Base-by-base conservation (phyloP, 352 stramenopile genomes). In the Pseudoperonospora humuli region DNA sequence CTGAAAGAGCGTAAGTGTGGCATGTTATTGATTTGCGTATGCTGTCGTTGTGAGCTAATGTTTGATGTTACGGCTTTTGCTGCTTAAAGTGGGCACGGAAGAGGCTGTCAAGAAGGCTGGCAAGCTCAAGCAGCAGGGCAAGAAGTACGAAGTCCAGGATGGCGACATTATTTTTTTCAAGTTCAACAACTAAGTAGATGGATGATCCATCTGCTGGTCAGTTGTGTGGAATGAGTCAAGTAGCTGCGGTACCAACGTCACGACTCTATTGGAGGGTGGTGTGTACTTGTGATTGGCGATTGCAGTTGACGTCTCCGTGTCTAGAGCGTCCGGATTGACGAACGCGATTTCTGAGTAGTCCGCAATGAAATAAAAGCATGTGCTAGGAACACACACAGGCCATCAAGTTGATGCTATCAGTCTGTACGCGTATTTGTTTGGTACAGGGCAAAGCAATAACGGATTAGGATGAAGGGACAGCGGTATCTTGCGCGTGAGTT, bases 251-350 rank as follows among this genome's bases (percentile, higher is more conserved):
- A 21, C 5, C 18, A 17, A 46, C 11, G 19, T 21, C 41, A 40
- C 31, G 21, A 13, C 34, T 44, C 40, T 31, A 34, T 9, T 29
- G 95, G 70, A 79, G 84, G 3, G 70, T 94, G 24, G 93, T 98
- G 21, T 99, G 26, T 45, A 96, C 72, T 57, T 96, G 92, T 56
- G 89, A 98, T 56, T 98, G 98, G 52, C 95, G 98, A 74, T 72
- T 96, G 61, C 86, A 97, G 54, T 63, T 89, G 50, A 53, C 85
- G 41, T 58, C 47, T 56, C 17, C 38, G 28, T 41, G 35, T 57
- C 37, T 62, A 61, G 37, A 66, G 39, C 33, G 39, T 63, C 37
- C 33, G 18, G 32, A 49, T 46, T 46, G 38, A 60, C 48, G 43
- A 35, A 38, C 39, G 47, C 8, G 29, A 27, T 44, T 63, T 42